phyloP scores from a whole-genome alignment of 2,329 filamentous ascomycete species.

The Dryadomyces quercus-mongolicae region DNA sequence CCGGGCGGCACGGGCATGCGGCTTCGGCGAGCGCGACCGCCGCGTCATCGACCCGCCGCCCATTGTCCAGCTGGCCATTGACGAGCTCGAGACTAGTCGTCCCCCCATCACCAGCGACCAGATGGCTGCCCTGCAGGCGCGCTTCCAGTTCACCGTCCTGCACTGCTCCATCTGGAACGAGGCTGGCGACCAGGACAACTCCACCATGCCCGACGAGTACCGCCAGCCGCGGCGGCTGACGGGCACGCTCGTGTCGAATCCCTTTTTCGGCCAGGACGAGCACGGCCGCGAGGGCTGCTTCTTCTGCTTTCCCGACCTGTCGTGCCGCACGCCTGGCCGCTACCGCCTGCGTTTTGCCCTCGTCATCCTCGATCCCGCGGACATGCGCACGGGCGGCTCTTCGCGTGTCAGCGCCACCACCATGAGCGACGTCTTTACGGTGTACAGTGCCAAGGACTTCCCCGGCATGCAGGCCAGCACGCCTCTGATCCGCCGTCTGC shows the following conservation, averaged over 20 bases:
- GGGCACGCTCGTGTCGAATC: slow-evolving; percentile 66
- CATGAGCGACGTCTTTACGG: slow-evolving; percentile 61
- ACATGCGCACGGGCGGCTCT: slow-evolving; percentile 38
- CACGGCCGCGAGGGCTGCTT: slow-evolving; percentile 64
- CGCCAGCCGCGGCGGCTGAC: slow-evolving; percentile 64
- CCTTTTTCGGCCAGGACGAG: slow-evolving; percentile 67
- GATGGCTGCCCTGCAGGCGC: slow-evolving; percentile 42
- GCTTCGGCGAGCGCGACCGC: slow-evolving; percentile 71
- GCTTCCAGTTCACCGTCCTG: slow-evolving; percentile 57
- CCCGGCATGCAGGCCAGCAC: slow-evolving; percentile 74
- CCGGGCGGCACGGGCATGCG: slow-evolving; percentile 64
- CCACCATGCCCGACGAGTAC: slow-evolving; percentile 58
- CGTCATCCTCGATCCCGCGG: slow-evolving; percentile 54
- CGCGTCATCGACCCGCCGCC: slow-evolving; percentile 75
- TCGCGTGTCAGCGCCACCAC: slow-evolving; percentile 38
- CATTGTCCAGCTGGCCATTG: slow-evolving; percentile 62
- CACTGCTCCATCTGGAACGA: slow-evolving; percentile 68
- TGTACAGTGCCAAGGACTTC: slow-evolving; percentile 78
- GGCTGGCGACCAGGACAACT: slow-evolving; percentile 53
- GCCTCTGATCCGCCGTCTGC: slow-evolving; percentile 58
- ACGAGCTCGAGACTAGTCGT: slow-evolving; percentile 31
- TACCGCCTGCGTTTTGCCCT: slow-evolving; percentile 66
- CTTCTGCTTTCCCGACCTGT: slow-evolving; percentile 76
- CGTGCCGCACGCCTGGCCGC: slow-evolving; percentile 63
- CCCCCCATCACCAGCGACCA: slow-evolving; percentile 38